Evolutionary conservation across 2,329 filamentous ascomycete species (phyloP).

Genomic region (Alternaria consortialis): DNA sequence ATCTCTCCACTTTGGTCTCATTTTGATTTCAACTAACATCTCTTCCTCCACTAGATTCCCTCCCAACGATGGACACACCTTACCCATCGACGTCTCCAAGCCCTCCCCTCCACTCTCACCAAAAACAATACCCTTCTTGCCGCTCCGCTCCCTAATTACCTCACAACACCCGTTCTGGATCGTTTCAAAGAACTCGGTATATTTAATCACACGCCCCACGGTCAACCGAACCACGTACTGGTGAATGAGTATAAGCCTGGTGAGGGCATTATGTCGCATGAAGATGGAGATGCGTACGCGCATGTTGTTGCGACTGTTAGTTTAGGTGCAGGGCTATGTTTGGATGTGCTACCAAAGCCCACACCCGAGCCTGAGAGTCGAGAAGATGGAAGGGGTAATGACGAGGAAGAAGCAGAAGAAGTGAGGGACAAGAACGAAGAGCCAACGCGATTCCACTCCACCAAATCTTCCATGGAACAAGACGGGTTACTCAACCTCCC

Average conservation of each 20-base stretch:
- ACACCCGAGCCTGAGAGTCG: conserved; percentile 20
- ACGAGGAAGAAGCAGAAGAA: not conserved
- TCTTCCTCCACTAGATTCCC: conserved; percentile 52
- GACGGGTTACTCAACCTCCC: conserved; percentile 30
- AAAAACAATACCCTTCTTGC: conserved; percentile 75
- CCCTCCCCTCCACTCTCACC: conserved; percentile 85
- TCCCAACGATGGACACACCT: conserved; percentile 80
- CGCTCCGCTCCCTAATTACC: conserved; percentile 77
- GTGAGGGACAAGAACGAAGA: not conserved
- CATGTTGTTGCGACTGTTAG: conserved; percentile 91
- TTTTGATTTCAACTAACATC: not conserved
- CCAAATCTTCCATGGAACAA: not conserved
- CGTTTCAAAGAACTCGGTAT: conserved; percentile 61
- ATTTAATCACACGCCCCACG: conserved; percentile 74
- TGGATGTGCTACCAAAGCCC: conserved; percentile 71
- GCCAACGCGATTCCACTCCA: too few species aligned
- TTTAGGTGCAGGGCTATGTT: conserved; percentile 77
- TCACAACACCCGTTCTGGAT: conserved; percentile 73
- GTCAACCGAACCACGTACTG: conserved; percentile 85
- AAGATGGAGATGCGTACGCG: conserved; percentile 88
- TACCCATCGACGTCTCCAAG: conserved; percentile 88
- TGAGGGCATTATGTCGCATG: conserved; percentile 96
- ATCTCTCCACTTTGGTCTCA: too few species aligned
- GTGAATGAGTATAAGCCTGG: conserved; percentile 91
- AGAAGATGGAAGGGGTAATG: conserved; percentile 55